Conservation (phyloP, 2,329 filamentous ascomycete species). For the Ophiostoma sp. region DNA sequence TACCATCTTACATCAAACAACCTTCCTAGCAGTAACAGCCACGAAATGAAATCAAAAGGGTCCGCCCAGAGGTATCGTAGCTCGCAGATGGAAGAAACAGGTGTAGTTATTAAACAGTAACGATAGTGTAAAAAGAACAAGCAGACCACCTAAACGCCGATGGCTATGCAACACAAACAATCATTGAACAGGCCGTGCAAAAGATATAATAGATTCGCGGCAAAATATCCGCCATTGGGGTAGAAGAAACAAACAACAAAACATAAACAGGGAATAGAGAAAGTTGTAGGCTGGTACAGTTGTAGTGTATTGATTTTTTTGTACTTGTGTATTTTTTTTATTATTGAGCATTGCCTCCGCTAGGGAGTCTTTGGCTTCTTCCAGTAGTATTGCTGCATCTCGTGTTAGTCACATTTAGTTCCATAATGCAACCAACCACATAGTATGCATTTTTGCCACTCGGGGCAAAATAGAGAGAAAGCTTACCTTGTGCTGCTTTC, state of each 20-base stretch:
- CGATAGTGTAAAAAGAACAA: background rate
- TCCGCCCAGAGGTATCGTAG: background rate
- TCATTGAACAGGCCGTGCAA: background rate
- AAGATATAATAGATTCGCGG: slow-evolving; percentile 10
- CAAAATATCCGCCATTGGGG: background rate
- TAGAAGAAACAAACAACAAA: background rate
- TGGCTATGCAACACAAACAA: slow-evolving; percentile 11
- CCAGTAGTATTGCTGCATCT: slow-evolving; percentile 23
- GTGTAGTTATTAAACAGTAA: background rate
- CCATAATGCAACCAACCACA: background rate
- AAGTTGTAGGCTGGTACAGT: background rate
- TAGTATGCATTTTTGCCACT: slow-evolving; percentile 10
- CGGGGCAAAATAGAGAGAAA: background rate
- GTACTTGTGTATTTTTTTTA: background rate
- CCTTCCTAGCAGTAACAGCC: background rate
- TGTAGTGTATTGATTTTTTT: background rate
- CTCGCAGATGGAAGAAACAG: background rate
- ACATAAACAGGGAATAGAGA: background rate
- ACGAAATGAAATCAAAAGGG: background rate
- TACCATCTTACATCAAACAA: background rate
- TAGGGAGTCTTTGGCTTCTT: slow-evolving; percentile 21
- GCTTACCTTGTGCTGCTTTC: slow-evolving; percentile 94
- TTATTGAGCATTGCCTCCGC: background rate
- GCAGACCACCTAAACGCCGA: slow-evolving; percentile 9
- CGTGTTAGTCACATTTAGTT: slow-evolving; percentile 12